phyloP scores from a whole-genome alignment of 139 green algal genomes.

The Pedinophyceae sp. region DNA sequence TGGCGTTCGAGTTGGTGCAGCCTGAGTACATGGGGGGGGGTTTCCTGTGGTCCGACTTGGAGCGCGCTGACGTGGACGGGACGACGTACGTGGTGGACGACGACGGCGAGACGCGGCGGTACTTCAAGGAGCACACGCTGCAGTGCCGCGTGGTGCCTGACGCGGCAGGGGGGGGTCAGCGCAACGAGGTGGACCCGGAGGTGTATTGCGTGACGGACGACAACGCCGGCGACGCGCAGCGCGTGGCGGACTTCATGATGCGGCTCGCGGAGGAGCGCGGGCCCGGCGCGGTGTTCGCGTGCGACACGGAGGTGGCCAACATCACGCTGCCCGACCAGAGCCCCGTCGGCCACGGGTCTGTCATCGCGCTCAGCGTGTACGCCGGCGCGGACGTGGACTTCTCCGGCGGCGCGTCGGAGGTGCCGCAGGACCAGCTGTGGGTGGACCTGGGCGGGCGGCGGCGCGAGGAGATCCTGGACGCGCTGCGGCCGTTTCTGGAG shows the following conservation, averaged over 20 bases:
- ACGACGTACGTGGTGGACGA: too few relatives aligned
- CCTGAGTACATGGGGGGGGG: too few relatives aligned
- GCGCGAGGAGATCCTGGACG: constrained; percentile 31
- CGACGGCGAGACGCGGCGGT: too few relatives aligned
- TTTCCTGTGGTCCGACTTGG: too few relatives aligned
- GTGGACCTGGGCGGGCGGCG: constrained; percentile 47
- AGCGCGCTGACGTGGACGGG: too few relatives aligned
- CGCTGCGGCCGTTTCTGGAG: constrained; percentile 72
- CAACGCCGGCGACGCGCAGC: background rate
- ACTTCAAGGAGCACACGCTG: too few relatives aligned
- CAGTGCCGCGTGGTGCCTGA: too few relatives aligned
- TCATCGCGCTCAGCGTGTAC: constrained; percentile 85
- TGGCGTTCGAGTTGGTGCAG: too few relatives aligned
- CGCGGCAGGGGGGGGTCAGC: too few relatives aligned
- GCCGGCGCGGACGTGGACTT: constrained; percentile 56
- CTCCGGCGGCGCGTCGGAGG: background rate
- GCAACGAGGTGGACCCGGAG: too few relatives aligned
- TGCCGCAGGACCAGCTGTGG: constrained; percentile 39
- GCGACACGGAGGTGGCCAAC: constrained; percentile 72
- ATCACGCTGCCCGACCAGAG: constrained; percentile 26
- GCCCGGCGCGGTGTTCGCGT: constrained; percentile 40
- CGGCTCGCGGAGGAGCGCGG: constrained; percentile 3
- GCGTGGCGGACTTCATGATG: background rate
- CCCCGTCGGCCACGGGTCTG: constrained; percentile 71
- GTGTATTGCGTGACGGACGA: background rate